Percentiles rank a stretch among this genome's conserved stretches.
These are phyloP conservation scores for Penicillium roqueforti DNA, from an alignment of 495 filamentous ascomycete genomes.

Conservation along the genomic window DNA sequence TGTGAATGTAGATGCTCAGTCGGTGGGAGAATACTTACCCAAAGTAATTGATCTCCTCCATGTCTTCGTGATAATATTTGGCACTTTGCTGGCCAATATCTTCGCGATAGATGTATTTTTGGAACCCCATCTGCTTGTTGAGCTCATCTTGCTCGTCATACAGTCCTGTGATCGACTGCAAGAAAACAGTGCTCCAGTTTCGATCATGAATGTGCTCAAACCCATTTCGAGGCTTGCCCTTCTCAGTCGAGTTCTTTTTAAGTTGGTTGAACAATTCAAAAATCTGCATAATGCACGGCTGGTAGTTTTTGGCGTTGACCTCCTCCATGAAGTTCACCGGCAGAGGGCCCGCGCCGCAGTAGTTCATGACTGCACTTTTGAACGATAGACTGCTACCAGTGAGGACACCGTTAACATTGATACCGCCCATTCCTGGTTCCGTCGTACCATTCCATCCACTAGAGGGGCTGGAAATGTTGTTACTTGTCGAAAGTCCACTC, in stretches of 20 bases:
- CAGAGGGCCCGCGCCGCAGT: slow-evolving; percentile 38
- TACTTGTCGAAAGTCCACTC: slow-evolving; percentile 21
- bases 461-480: not conserved
- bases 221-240: not conserved
- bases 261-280: slow-evolving; percentile 36
- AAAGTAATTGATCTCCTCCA: slow-evolving; percentile 40
- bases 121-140: slow-evolving; percentile 35
- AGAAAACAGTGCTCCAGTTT: slow-evolving; percentile 36
- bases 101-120: slow-evolving; percentile 27
- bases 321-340: slow-evolving; percentile 40
- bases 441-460: slow-evolving; percentile 10
- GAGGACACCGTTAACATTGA: slow-evolving; percentile 32
- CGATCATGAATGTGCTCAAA: slow-evolving; percentile 12
- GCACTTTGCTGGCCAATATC: slow-evolving; percentile 22
- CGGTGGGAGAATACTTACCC: slow-evolving; percentile 17
- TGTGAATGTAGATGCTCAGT: not conserved
- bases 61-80: slow-evolving; percentile 27
- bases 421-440: slow-evolving; percentile 25
- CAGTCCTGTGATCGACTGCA: slow-evolving; percentile 39
- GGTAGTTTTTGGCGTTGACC: slow-evolving; percentile 33
- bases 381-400: slow-evolving; percentile 39
- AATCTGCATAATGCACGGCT: slow-evolving; percentile 41
- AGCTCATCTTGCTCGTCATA: slow-evolving; percentile 35
- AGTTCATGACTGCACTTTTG: slow-evolving; percentile 36
- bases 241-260: slow-evolving; percentile 12